phyloP scores from a whole-genome alignment of 371 early-diverging fungal species.

The Pancytospora philotis region DNA sequence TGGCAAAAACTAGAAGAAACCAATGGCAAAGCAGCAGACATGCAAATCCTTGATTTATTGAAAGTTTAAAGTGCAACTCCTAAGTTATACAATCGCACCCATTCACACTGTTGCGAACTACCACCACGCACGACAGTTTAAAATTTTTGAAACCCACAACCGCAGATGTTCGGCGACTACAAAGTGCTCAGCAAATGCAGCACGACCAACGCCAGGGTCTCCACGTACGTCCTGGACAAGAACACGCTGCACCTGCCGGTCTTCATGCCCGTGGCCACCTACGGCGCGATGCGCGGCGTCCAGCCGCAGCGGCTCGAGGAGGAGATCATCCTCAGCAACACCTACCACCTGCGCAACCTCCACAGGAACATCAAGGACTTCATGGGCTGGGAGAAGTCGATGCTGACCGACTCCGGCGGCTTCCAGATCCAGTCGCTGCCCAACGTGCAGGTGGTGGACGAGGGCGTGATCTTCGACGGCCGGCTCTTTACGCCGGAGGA shows the following conservation, averaged over 20 bases:
- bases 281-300: slow-evolving; percentile 79
- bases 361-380: slow-evolving; percentile 66
- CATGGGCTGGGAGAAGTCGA: slow-evolving; percentile 71
- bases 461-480: slow-evolving; percentile 65
- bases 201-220: slow-evolving; percentile 75
- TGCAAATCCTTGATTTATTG: neutral
- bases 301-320: slow-evolving; percentile 68
- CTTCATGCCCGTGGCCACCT: slow-evolving; percentile 94
- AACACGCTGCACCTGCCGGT: slow-evolving; percentile 72
- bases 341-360: slow-evolving; percentile 61
- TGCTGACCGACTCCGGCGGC: slow-evolving; percentile 81
- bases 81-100: no score
- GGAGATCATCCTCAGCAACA: slow-evolving; percentile 78
- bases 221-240: slow-evolving; percentile 69
- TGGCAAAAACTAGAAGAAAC: neutral
- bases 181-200: slow-evolving; percentile 62
- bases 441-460: slow-evolving; percentile 72
- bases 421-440: slow-evolving; percentile 85
- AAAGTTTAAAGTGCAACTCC: neutral
- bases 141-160: no score
- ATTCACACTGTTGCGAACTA: no score
- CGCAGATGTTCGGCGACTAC: slow-evolving; percentile 25
- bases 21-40: neutral
- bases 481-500: slow-evolving; percentile 80
- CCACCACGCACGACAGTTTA: no score